A percentile compares a stretch with the other conserved stretches of the same genome.
phyloP scores from a whole-genome alignment of 495 filamentous ascomycete genomes.

The Aspergillus bertholletiae region DNA sequence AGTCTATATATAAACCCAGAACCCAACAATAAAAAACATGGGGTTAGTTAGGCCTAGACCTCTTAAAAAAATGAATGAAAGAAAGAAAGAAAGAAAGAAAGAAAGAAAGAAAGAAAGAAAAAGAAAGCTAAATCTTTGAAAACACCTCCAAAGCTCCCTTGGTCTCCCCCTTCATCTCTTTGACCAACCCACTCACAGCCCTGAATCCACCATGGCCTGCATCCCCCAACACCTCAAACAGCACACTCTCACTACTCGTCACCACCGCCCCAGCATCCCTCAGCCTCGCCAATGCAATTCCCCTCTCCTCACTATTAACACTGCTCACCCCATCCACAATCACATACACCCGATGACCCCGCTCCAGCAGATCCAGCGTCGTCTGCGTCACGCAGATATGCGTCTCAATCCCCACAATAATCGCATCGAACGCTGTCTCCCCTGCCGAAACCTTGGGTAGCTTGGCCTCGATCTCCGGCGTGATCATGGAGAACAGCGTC shows the following conservation, averaged over 20 bases:
- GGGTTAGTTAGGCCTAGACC: too few relatives aligned
- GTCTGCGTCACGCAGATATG: conserved; percentile 97
- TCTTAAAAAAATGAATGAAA: not conserved
- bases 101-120: not conserved
- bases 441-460: conserved; percentile 19
- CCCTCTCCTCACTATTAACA: conserved; percentile 77
- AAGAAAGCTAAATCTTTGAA: conserved; percentile 56
- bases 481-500: conserved; percentile 83
- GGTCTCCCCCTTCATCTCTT: conserved; percentile 67
- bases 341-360: conserved; percentile 80
- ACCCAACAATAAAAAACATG: not conserved
- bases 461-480: conserved; percentile 39
- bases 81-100: not conserved
- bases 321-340: conserved; percentile 89
- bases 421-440: conserved; percentile 26
- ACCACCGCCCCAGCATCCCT: conserved; percentile 72
- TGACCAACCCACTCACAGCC: conserved; percentile 69
- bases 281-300: conserved; percentile 72
- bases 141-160: conserved; percentile 61
- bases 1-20: too few relatives aligned
- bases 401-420: conserved; percentile 77
- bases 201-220: conserved; percentile 68
- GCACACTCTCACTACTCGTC: conserved; percentile 84
- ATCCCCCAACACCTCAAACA: conserved; percentile 94
- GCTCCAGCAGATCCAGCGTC: conserved; percentile 69